A percentile compares a stretch with the other conserved stretches of the same genome.
Conservation (phyloP, 2,329 filamentous ascomycete genomes). For the Colletotrichum neosansevieriae region DNA sequence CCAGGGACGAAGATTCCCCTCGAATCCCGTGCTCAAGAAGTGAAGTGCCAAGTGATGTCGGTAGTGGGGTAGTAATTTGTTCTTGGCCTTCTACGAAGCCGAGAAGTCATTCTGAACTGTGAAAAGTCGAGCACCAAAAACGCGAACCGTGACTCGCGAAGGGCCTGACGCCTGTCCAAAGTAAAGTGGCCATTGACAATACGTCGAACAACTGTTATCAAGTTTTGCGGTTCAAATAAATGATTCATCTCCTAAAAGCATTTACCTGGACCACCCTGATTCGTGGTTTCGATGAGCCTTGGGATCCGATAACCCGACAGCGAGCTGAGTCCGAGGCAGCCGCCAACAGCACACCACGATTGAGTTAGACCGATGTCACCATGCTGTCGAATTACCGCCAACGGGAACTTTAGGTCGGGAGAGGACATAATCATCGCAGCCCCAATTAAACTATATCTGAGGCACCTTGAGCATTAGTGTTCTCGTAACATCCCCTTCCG, state of each 20-base stretch:
- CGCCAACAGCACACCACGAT: slow-evolving; percentile 21
- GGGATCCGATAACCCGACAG: background rate
- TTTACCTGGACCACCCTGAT: slow-evolving; percentile 28
- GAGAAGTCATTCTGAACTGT: background rate
- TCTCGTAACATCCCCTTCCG: slow-evolving; percentile 26
- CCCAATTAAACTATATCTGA: background rate
- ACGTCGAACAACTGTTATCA: too few species aligned
- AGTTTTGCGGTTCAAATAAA: too few species aligned
- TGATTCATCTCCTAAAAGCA: background rate
- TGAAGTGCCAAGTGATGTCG: slow-evolving; percentile 2
- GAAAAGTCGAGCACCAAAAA: too few species aligned
- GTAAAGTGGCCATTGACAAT: too few species aligned
- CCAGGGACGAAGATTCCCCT: slow-evolving; percentile 12
- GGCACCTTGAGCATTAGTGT: background rate
- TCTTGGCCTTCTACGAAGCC: background rate
- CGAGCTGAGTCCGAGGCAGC: background rate
- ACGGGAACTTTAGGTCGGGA: background rate
- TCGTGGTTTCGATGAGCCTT: slow-evolving; percentile 32
- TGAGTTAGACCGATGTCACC: background rate
- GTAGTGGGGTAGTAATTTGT: background rate
- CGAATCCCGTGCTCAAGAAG: background rate
- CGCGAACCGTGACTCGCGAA: too few species aligned
- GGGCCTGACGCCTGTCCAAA: too few species aligned
- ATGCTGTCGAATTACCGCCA: background rate
- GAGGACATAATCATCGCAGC: slow-evolving; percentile 3